Evolutionary conservation across 2,329 filamentous ascomycete species (phyloP).

Genomic region (Fusarium torreyae): DNA sequence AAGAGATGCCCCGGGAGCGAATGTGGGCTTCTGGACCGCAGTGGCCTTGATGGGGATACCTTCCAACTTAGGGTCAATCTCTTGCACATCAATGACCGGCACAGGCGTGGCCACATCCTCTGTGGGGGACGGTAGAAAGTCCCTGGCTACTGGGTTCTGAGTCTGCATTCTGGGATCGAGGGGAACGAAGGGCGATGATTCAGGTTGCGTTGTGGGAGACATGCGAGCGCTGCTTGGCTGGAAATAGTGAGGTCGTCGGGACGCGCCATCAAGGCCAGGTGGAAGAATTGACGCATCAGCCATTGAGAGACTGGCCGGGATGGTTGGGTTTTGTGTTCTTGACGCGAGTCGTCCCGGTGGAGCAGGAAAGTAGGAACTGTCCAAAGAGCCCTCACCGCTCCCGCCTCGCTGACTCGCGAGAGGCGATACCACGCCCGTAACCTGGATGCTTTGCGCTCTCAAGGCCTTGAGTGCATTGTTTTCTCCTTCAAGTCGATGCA

Average conservation of each 20-base stretch:
- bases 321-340: constrained; percentile 35
- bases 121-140: constrained; percentile 56
- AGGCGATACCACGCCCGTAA: constrained; percentile 52
- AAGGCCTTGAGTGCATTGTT: constrained; percentile 55
- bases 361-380: constrained; percentile 45
- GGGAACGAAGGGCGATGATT: constrained; percentile 57
- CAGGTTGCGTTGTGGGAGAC: constrained; percentile 55
- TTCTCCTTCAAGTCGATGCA: constrained; percentile 56
- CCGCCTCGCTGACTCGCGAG: constrained; percentile 49
- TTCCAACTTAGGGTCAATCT: constrained; percentile 72
- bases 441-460: constrained; percentile 50
- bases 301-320: constrained; percentile 39
- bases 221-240: constrained; percentile 52
- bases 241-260: constrained; percentile 55
- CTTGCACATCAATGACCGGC: constrained; percentile 70
- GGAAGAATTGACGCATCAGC: constrained; percentile 50
- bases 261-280: constrained; percentile 54
- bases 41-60: constrained; percentile 70
- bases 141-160: constrained; percentile 53
- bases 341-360: constrained; percentile 38
- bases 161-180: constrained; percentile 64
- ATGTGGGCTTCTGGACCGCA: constrained; percentile 68
- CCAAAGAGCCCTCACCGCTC: constrained; percentile 46
- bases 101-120: constrained; percentile 54
- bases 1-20: constrained; percentile 56